Conservation (phyloP, 2,329 filamentous ascomycete genomes). For the Domatiomyces globalis region DNA sequence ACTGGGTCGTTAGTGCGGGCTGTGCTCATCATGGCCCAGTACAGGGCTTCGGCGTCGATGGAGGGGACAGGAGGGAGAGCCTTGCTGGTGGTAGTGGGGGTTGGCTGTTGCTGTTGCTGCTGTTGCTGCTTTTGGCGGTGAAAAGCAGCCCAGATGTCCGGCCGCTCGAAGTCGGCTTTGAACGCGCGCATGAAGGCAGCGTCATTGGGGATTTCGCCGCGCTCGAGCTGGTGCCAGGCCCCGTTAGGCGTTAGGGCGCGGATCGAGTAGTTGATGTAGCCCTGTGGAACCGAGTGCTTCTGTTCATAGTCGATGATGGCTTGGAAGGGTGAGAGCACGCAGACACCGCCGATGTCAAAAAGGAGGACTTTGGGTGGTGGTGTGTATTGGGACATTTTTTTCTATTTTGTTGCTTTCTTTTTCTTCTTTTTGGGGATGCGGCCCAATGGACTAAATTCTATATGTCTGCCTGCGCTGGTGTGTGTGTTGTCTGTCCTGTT, state of each 20-base stretch:
- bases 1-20: constrained; percentile 62
- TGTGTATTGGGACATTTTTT: background rate
- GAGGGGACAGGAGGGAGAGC: constrained; percentile 50
- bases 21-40: constrained; percentile 78
- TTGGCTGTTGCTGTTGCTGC: constrained; percentile 1
- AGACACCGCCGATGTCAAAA: constrained; percentile 94
- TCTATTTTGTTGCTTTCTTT: background rate
- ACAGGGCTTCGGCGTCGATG: constrained; percentile 65
- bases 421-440: background rate
- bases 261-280: constrained; percentile 87
- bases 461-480: too few relatives aligned
- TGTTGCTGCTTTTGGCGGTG: constrained; percentile 22
- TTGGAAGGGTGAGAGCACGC: constrained; percentile 83
- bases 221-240: constrained; percentile 78
- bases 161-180: constrained; percentile 54
- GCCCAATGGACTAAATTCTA: too few relatives aligned
- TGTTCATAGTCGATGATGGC: constrained; percentile 84
- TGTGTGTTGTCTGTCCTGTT: too few relatives aligned
- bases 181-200: constrained; percentile 62
- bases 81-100: constrained; percentile 11
- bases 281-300: constrained; percentile 58
- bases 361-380: constrained; percentile 55
- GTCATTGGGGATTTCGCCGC: constrained; percentile 65
- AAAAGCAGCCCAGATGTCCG: constrained; percentile 54
- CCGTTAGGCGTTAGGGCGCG: constrained; percentile 63